Percentiles rank a stretch among this genome's conserved stretches.
Evolutionary conservation across 441 rosid species (phyloP).

Genomic region (Euphorbia corollata): DNA sequence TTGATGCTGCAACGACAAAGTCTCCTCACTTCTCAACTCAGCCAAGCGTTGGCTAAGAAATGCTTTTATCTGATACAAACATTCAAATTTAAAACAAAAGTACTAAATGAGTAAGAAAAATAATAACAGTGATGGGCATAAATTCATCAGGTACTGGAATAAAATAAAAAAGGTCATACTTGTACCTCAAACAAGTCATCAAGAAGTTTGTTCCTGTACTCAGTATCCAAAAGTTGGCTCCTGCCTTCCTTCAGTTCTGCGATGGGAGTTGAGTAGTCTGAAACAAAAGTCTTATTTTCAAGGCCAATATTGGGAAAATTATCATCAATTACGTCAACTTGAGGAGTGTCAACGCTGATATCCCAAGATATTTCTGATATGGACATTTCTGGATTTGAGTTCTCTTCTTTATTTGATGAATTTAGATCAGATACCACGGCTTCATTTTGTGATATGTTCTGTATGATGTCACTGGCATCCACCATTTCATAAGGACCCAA

Average conservation of each 20-base stretch:
- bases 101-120: not conserved
- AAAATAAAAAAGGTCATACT: slow-evolving; percentile 19
- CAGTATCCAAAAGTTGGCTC: slow-evolving; percentile 85
- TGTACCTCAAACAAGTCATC: slow-evolving; percentile 81
- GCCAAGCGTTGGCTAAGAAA: slow-evolving; percentile 68
- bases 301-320: slow-evolving; percentile 29
- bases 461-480: slow-evolving; percentile 63
- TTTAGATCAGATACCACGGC: slow-evolving; percentile 31
- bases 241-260: slow-evolving; percentile 43
- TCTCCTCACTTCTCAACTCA: slow-evolving; percentile 70
- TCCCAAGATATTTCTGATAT: slow-evolving; percentile 83
- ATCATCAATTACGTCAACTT: slow-evolving; percentile 55
- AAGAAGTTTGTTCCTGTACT: slow-evolving; percentile 81
- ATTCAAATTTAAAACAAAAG: slow-evolving; percentile 1
- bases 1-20: slow-evolving; percentile 83
- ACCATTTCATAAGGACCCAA: slow-evolving; percentile 89
- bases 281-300: slow-evolving; percentile 34
- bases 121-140: not conserved
- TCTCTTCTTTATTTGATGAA: slow-evolving; percentile 32
- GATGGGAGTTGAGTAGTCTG: slow-evolving; percentile 33
- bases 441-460: slow-evolving; percentile 36
- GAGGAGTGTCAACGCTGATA: slow-evolving; percentile 83
- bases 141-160: slow-evolving; percentile 12
- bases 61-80: slow-evolving; percentile 59
- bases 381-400: slow-evolving; percentile 34